Evolutionary conservation across 2,329 filamentous ascomycete species (phyloP).

Genomic region (Zymoseptoria ardabiliae): DNA sequence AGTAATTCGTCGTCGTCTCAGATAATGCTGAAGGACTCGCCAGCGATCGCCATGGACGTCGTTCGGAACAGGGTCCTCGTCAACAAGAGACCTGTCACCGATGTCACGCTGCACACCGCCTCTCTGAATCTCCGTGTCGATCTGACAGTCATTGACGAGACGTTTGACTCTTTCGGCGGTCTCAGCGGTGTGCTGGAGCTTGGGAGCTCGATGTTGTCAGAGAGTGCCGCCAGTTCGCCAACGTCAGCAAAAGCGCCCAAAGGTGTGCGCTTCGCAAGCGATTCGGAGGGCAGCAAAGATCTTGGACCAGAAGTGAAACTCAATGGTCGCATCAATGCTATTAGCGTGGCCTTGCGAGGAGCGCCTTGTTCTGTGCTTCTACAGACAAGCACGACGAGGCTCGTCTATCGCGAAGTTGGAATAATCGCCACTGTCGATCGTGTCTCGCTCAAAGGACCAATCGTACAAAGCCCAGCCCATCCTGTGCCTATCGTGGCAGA

Average conservation of each 20-base stretch:
- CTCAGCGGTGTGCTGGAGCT: slow-evolving; percentile 86
- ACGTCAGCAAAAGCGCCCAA: slow-evolving; percentile 34
- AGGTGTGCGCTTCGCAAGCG: slow-evolving; percentile 52
- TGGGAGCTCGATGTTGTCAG: slow-evolving; percentile 74
- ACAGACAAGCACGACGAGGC: slow-evolving; percentile 73
- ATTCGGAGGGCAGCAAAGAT: slow-evolving; percentile 21
- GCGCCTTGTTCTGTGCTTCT: slow-evolving; percentile 67
- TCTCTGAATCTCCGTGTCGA: slow-evolving; percentile 72
- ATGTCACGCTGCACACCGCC: slow-evolving; percentile 62
- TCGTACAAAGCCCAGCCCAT: slow-evolving; percentile 37
- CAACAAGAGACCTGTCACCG: slow-evolving; percentile 18
- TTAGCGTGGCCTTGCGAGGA: slow-evolving; percentile 69
- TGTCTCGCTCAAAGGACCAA: slow-evolving; percentile 65
- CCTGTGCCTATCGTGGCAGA: slow-evolving; percentile 15
- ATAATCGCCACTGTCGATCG: slow-evolving; percentile 68
- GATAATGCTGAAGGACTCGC: slow-evolving; percentile 11
- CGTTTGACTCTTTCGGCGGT: slow-evolving; percentile 81
- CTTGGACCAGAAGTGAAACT: slow-evolving; percentile 49
- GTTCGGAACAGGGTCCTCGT: slow-evolving; percentile 15
- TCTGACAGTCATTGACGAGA: slow-evolving; percentile 74
- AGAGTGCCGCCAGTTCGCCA: slow-evolving; percentile 34
- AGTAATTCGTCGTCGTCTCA: slow-evolving; percentile 10
- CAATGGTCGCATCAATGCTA: slow-evolving; percentile 68
- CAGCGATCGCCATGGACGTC: slow-evolving; percentile 18
- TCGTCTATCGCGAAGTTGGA: slow-evolving; percentile 66